These are phyloP conservation scores for Mallotus nudiflorus DNA, from an alignment of 345 rosid genomes.

Conservation along the genomic window DNA sequence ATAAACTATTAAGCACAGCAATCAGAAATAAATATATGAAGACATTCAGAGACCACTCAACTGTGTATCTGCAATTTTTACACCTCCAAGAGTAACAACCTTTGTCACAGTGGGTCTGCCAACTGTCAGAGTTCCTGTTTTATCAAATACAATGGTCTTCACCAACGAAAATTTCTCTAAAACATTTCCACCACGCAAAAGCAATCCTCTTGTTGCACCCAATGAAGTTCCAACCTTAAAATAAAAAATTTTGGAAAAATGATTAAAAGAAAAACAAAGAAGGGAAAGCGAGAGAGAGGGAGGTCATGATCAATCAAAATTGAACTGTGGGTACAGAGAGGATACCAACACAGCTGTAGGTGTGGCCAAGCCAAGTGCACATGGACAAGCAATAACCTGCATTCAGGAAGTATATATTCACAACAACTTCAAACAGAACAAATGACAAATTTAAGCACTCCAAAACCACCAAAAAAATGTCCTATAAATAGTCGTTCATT, in stretches of 20 bases:
- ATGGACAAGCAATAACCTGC: conserved; percentile 98
- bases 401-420: conserved; percentile 28
- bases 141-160: conserved; percentile 80
- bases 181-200: conserved; percentile 87
- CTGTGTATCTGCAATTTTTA: conserved; percentile 43
- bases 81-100: conserved; percentile 48
- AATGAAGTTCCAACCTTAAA: conserved; percentile 85
- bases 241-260: background rate
- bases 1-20: background rate
- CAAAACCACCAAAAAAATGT: conserved; percentile 1
- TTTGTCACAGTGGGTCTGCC: conserved; percentile 89
- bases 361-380: conserved; percentile 98
- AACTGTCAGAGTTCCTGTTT: conserved; percentile 89
- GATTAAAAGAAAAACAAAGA: background rate
- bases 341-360: conserved; percentile 96
- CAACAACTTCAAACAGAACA: background rate
- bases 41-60: conserved; percentile 35
- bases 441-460: background rate
- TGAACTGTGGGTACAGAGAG: conserved; percentile 16
- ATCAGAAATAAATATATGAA: background rate
- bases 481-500: background rate
- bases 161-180: conserved; percentile 90
- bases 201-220: conserved; percentile 93
- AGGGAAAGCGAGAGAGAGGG: background rate
- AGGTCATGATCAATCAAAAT: conserved; percentile 9